A percentile compares a stretch with the other conserved stretches of the same genome.
phyloP scores from a whole-genome alignment of 2,329 filamentous ascomycete species.

The Mycosphaerella sp. region DNA sequence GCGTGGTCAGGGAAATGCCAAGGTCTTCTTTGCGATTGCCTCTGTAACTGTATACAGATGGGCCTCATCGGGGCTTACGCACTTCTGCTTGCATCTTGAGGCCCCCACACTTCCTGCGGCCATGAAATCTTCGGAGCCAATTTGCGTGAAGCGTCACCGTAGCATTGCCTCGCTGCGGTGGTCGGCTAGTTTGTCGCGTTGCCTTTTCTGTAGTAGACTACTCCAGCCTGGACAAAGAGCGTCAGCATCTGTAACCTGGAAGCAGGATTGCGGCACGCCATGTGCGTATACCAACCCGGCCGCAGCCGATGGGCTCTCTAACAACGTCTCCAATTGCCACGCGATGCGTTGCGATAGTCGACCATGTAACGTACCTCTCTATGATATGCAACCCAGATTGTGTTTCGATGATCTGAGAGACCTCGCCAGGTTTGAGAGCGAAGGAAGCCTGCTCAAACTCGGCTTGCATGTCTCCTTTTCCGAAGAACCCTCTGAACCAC shows the following conservation, averaged over 20 bases:
- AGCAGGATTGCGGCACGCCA: conserved; percentile 11
- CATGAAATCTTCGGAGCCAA: neutral
- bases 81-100: neutral
- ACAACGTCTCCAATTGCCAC: neutral
- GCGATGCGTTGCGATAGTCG: conserved; percentile 1
- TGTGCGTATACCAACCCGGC: conserved; percentile 6
- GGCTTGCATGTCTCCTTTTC: conserved; percentile 93
- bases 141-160: neutral
- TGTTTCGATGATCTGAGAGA: conserved; percentile 83
- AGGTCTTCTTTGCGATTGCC: neutral
- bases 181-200: neutral
- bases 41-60: conserved; percentile 1
- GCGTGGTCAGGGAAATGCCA: neutral
- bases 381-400: conserved; percentile 94
- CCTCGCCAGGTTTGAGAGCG: conserved; percentile 75
- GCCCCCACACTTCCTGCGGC: neutral
- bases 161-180: neutral
- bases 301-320: neutral
- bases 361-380: conserved; percentile 60
- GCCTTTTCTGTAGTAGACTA: conserved; percentile 4
- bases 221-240: conserved; percentile 23
- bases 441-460: conserved; percentile 98
- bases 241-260: conserved; percentile 14
- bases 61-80: neutral
- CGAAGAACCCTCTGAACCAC: conserved; percentile 72